A percentile compares a stretch with the other conserved stretches of the same genome.
Evolutionary conservation across 192 early-diverging fungal genomes (phyloP).

Genomic region (Dissophora ornata): DNA sequence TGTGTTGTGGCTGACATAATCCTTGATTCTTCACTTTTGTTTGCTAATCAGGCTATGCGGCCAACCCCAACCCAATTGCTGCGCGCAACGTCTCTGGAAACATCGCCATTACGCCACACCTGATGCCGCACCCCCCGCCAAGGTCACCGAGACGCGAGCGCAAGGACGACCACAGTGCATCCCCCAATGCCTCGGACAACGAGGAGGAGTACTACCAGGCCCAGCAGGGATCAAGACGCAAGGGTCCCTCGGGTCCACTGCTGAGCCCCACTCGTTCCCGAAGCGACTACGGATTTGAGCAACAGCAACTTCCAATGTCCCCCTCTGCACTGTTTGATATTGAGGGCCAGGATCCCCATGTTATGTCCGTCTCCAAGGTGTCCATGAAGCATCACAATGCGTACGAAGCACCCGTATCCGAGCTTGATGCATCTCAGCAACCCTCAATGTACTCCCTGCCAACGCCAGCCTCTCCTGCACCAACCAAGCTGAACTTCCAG

Average conservation of each 20-base stretch:
- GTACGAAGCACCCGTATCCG: slow-evolving; percentile 1
- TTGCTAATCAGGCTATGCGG: slow-evolving; percentile 5
- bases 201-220: slow-evolving; percentile 32
- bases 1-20: slow-evolving; percentile 10
- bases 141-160: slow-evolving; percentile 48
- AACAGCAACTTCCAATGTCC: slow-evolving; percentile 29
- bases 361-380: not conserved
- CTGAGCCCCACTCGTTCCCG: slow-evolving; percentile 23
- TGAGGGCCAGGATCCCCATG: slow-evolving; percentile 16
- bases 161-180: slow-evolving; percentile 16
- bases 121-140: slow-evolving; percentile 41
- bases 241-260: slow-evolving; percentile 17
- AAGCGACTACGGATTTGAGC: slow-evolving; percentile 18
- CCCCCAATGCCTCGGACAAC: slow-evolving; percentile 34
- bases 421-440: slow-evolving; percentile 6
- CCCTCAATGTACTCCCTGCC: not conserved
- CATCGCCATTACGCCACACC: slow-evolving; percentile 36
- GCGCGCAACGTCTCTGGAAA: slow-evolving; percentile 40
- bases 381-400: slow-evolving; percentile 12
- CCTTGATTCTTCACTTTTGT: not conserved
- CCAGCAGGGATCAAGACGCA: slow-evolving; percentile 25
- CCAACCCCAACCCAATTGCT: slow-evolving; percentile 2
- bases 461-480: slow-evolving; percentile 1
- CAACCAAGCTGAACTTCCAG: slow-evolving; percentile 8
- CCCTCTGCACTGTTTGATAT: not conserved